Evolutionary conservation across 2,329 filamentous ascomycete genomes (phyloP), one percentile per base, ranked within the genome.

Genomic region (Microdochium paspali): DNA sequence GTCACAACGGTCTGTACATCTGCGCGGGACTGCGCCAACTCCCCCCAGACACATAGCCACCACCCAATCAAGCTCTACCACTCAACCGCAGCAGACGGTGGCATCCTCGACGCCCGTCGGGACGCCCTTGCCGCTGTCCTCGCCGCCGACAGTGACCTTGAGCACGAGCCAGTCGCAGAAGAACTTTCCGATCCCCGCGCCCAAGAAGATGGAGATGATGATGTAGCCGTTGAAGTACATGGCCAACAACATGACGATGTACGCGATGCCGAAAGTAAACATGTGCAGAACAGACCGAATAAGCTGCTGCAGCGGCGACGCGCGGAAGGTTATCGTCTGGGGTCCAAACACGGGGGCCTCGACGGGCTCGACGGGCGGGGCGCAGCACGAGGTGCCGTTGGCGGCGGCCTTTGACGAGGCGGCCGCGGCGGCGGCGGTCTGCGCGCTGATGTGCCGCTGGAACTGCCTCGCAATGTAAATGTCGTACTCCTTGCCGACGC

Each of bases 161-260:
- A 65, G 61, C 23, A 69, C 68, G 57, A 75, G 60, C 74, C 74
- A 77, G 57, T 76, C 73, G 54, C 69, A 75, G n/a, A 75, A 52
- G 54, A 76, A 76, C 60, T 76, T 76, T 49, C 74, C 74, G 42
- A 77, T 52, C 7, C 70, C 69, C 10, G 71, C 71, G 3, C 74
- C 74, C 39, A 77, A 57, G 24, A 71, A 57, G 44, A 71, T 70
- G 45, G 61, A 65, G 47, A 71, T 65, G 48, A 72, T 68, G 47
- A 71, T 61, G 48, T 69, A 71, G 24, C 69, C 68, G 39, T 72
- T 72, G 50, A 68, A 72, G 39, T 66, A 67, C 69, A 72, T 72
- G 45, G 67, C 69, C 42, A 71, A 56, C 51, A 72, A 50, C 68
- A 71, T 72, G 47, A 72, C 51, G 13, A 71, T 62, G 46, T 71